phyloP scores from a whole-genome alignment of 2,329 filamentous ascomycete species.

The Mollisia scopiformis region DNA sequence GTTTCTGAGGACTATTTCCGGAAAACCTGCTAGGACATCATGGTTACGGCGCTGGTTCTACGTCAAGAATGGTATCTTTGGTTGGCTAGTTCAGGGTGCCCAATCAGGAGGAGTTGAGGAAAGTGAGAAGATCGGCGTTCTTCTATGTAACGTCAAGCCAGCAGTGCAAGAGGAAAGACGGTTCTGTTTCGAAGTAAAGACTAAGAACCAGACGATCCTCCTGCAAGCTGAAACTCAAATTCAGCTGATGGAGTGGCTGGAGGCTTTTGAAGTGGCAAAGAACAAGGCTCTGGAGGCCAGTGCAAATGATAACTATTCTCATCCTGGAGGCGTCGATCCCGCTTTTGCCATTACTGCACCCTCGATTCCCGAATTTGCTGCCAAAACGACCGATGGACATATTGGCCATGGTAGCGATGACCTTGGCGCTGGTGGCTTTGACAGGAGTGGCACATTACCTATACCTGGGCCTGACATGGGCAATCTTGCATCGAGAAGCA shows the following conservation, averaged over 20 bases:
- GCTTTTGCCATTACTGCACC: conserved; percentile 94
- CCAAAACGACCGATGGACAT: conserved; percentile 72
- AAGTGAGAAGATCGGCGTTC: conserved; percentile 92
- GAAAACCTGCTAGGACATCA: conserved; percentile 85
- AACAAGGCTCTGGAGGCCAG: conserved; percentile 83
- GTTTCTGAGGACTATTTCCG: conserved; percentile 77
- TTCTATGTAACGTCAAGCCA: conserved; percentile 90
- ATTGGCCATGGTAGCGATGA: conserved; percentile 50
- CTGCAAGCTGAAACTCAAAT: conserved; percentile 91
- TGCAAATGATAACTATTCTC: conserved; percentile 45
- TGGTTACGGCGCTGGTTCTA: conserved; percentile 97
- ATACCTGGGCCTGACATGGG: conserved; percentile 61
- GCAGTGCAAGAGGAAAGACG: conserved; percentile 90
- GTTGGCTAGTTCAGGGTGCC: conserved; percentile 83
- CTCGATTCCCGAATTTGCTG: conserved; percentile 86
- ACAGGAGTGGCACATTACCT: conserved; percentile 67
- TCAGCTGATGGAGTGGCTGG: conserved; percentile 93
- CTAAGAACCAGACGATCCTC: conserved; percentile 87
- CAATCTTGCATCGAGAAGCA: conserved; percentile 57
- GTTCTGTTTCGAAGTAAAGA: conserved; percentile 99
- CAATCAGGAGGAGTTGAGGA: conserved; percentile 86
- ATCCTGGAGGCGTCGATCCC: conserved; percentile 61
- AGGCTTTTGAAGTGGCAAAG: conserved; percentile 92
- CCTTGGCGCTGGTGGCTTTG: conserved; percentile 41
- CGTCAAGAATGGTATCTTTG: conserved; percentile 93